A percentile compares a stretch with the other conserved stretches of the same genome.
phyloP scores from a whole-genome alignment of 108 stramenopile genomes.

The Bacterosira constricta region DNA sequence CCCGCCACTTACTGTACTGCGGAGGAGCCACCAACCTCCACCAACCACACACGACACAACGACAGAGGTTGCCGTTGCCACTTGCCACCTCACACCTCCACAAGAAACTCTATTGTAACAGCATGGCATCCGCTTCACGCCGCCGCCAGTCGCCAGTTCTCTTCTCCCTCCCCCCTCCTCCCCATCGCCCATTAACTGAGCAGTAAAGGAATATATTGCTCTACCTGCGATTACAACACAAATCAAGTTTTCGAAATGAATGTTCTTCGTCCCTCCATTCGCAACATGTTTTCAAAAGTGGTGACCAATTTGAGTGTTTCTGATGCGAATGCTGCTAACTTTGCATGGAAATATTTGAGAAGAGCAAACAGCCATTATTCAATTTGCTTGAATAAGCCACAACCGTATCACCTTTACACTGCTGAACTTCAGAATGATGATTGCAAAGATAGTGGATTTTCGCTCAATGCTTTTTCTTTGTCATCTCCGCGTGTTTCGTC shows the following conservation, averaged over 20 bases:
- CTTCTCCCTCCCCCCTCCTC: too few relatives aligned
- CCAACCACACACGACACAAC: too few relatives aligned
- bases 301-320: background rate
- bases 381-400: background rate
- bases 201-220: too few relatives aligned
- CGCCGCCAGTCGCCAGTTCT: too few relatives aligned
- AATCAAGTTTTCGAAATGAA: background rate
- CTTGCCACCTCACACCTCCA: too few relatives aligned
- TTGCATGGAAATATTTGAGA: conserved; percentile 3
- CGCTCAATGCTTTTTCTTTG: background rate
- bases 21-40: too few relatives aligned
- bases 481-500: background rate
- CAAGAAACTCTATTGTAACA: too few relatives aligned
- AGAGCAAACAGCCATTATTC: background rate
- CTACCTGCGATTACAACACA: too few relatives aligned
- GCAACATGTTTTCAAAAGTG: background rate
- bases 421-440: background rate
- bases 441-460: background rate
- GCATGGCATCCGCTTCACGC: too few relatives aligned
- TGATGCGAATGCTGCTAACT: background rate
- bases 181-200: too few relatives aligned
- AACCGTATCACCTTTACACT: background rate
- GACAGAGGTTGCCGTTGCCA: too few relatives aligned
- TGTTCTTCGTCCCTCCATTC: conserved; percentile 1
- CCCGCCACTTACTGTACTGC: too few relatives aligned